Evolutionary conservation across 768 basidiomycete genomes (phyloP).

Genomic region (Botryobasidium botryosum): DNA sequence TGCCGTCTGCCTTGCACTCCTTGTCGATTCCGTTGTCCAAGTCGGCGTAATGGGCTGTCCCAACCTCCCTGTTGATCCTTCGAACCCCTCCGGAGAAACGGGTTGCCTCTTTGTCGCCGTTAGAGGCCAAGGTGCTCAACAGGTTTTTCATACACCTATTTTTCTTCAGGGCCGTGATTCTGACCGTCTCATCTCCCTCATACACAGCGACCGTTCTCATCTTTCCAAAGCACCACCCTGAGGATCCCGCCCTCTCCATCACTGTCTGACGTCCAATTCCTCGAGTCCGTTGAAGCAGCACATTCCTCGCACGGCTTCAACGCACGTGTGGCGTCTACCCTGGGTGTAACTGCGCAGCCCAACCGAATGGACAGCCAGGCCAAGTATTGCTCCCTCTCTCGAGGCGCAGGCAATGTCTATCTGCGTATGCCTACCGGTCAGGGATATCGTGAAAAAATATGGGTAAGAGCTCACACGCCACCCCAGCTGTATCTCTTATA

Average conservation of each 20-base stretch:
- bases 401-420: constrained; percentile 77
- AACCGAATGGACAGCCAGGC: constrained; percentile 92
- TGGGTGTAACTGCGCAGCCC: constrained; percentile 48
- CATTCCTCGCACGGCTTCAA: constrained; percentile 86
- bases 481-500: too few species aligned
- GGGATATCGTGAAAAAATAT: constrained; percentile 90
- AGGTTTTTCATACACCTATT: constrained; percentile 24
- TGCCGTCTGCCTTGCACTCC: constrained; percentile 76
- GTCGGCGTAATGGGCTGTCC: constrained; percentile 87
- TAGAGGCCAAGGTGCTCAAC: constrained; percentile 70
- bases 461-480: too few species aligned
- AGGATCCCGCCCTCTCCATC: constrained; percentile 9
- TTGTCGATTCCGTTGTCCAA: constrained; percentile 60
- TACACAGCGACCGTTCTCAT: not conserved
- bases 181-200: not conserved
- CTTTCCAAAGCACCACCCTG: not conserved
- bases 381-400: constrained; percentile 74
- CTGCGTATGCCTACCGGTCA: constrained; percentile 60
- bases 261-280: constrained; percentile 39
- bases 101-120: constrained; percentile 80
- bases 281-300: constrained; percentile 84
- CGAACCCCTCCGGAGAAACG: constrained; percentile 37
- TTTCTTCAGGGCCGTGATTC: constrained; percentile 1
- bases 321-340: constrained; percentile 44
- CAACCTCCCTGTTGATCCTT: constrained; percentile 51